Evolutionary conservation across 495 filamentous ascomycete genomes (phyloP).

Genomic region (Penicilliopsis zonata): DNA sequence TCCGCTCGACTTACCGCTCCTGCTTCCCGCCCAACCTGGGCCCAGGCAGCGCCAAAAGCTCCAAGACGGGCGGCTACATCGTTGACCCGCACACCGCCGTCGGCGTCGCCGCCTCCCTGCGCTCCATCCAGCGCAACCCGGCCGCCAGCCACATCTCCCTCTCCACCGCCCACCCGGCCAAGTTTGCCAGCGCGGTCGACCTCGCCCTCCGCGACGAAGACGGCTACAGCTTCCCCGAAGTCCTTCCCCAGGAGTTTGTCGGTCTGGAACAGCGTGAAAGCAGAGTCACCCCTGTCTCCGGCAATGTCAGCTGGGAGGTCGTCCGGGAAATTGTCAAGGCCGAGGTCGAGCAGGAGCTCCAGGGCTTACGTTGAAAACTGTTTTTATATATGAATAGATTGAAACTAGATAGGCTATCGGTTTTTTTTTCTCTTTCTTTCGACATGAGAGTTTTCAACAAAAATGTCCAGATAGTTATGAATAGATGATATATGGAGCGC

Average conservation of each 20-base stretch:
- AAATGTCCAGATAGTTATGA: neutral
- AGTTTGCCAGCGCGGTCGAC: conserved; percentile 73
- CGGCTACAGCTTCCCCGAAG: conserved; percentile 59
- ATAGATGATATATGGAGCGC: no score
- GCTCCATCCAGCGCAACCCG: conserved; percentile 46
- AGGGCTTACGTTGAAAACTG: conserved; percentile 1
- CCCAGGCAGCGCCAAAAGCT: conserved; percentile 18
- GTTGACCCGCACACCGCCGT: conserved; percentile 89
- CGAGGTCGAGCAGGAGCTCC: conserved; percentile 23
- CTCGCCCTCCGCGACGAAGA: conserved; percentile 53
- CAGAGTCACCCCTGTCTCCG: conserved; percentile 18
- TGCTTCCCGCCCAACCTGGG: conserved; percentile 20
- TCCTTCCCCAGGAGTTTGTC: conserved; percentile 68
- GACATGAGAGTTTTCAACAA: neutral
- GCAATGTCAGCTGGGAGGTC: conserved; percentile 20
- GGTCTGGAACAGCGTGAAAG: conserved; percentile 53
- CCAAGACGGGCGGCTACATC: conserved; percentile 47
- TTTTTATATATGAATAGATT: no score
- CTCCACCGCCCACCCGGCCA: conserved; percentile 87
- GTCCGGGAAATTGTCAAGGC: conserved; percentile 27
- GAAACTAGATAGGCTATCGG: neutral
- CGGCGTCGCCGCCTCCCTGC: conserved; percentile 58
- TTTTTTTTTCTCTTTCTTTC: neutral
- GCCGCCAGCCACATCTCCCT: conserved; percentile 59
- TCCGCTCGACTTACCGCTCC: conserved; percentile 48